Evolutionary conservation across 306 rosid genomes (phyloP).

Genomic region (Urtica urens): DNA sequence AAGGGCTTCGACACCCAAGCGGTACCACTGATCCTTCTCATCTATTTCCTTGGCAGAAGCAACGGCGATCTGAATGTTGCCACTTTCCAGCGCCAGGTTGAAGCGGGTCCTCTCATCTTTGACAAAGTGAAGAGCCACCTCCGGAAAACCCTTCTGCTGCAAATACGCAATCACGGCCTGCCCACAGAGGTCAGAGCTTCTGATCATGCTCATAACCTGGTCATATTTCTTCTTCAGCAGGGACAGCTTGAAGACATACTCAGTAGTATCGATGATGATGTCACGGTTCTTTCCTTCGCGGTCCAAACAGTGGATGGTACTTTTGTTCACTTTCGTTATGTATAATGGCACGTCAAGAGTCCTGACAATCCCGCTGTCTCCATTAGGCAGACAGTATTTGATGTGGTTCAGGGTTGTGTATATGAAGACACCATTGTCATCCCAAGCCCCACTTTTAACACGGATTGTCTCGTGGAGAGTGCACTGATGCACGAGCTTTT

Average conservation of each 20-base stretch:
- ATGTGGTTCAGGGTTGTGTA: conserved; percentile 79
- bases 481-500: conserved; percentile 82
- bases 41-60: conserved; percentile 88
- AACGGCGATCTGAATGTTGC: conserved; percentile 77
- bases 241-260: conserved; percentile 69
- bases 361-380: conserved; percentile 71
- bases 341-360: conserved; percentile 73
- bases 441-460: conserved; percentile 90
- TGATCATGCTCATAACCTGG: conserved; percentile 77
- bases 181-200: conserved; percentile 77
- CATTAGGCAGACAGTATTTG: conserved; percentile 77
- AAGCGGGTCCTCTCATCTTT: conserved; percentile 78
- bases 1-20: conserved; percentile 73
- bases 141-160: conserved; percentile 86
- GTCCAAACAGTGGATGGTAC: conserved; percentile 59
- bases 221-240: conserved; percentile 56
- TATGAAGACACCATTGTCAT: conserved; percentile 73
- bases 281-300: conserved; percentile 74
- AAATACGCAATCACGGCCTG: conserved; percentile 85
- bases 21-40: conserved; percentile 86
- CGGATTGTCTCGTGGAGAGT: conserved; percentile 90
- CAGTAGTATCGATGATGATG: conserved; percentile 59
- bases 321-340: conserved; percentile 60
- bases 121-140: conserved; percentile 87
- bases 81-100: conserved; percentile 83